These are phyloP conservation scores for Penicillium griseofulvum DNA, from an alignment of 2,329 filamentous ascomycete species.

Conservation along the genomic window DNA sequence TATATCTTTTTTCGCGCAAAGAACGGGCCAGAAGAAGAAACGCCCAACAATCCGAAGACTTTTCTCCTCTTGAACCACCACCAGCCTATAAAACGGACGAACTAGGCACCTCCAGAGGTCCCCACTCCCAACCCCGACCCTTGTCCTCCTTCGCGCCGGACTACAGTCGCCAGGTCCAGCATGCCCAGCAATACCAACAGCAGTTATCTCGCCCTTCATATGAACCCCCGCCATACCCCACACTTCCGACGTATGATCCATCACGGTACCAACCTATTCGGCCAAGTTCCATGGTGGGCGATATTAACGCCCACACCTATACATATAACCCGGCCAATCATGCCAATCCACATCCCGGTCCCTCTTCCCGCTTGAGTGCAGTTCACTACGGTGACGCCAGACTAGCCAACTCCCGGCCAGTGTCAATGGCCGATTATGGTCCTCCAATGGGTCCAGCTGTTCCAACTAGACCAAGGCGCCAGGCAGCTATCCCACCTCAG, in stretches of 20 bases:
- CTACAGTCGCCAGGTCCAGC: slow-evolving; percentile 15
- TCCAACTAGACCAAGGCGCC: slow-evolving; percentile 1
- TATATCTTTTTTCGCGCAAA: slow-evolving; percentile 24
- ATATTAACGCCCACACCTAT: slow-evolving; percentile 3
- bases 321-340: slow-evolving; percentile 6
- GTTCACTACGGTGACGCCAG: slow-evolving; percentile 20
- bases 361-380: slow-evolving; percentile 21
- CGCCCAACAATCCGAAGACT: slow-evolving; percentile 6
- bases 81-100: slow-evolving; percentile 18
- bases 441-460: not conserved
- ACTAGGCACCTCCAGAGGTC: slow-evolving; percentile 6
- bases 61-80: slow-evolving; percentile 11
- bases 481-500: slow-evolving; percentile 13
- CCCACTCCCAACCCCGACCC: slow-evolving; percentile 22
- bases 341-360: slow-evolving; percentile 7
- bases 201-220: slow-evolving; percentile 18
- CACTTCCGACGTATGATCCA: slow-evolving; percentile 35
- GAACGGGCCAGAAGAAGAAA: slow-evolving; percentile 24
- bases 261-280: slow-evolving; percentile 30
- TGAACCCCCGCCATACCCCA: slow-evolving; percentile 29
- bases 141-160: slow-evolving; percentile 27
- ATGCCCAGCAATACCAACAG: slow-evolving; percentile 6
- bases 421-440: slow-evolving; percentile 1
- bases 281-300: slow-evolving; percentile 9
- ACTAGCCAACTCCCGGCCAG: slow-evolving; percentile 15